Evolutionary conservation across 2,329 filamentous ascomycete species (phyloP).

Genomic region (Neobulgaria alba): DNA sequence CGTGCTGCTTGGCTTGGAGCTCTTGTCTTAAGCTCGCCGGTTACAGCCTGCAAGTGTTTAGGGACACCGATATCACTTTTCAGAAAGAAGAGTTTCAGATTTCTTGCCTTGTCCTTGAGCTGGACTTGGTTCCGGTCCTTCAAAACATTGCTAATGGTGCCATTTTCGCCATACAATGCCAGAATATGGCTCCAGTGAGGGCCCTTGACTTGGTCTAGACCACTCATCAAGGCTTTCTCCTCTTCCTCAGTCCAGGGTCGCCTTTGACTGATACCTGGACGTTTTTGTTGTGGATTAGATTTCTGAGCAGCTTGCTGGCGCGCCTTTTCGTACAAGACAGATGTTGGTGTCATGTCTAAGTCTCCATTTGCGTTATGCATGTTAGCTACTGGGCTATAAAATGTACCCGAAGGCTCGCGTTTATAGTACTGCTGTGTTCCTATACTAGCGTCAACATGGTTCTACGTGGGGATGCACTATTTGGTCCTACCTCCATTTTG

Average conservation of each 20-base stretch:
- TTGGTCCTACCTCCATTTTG: conserved; percentile 14
- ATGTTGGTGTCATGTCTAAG: conserved; percentile 37
- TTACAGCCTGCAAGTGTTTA: conserved; percentile 78
- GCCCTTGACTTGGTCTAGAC: conserved; percentile 79
- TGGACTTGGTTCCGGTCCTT: conserved; percentile 88
- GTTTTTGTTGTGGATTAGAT: conserved; percentile 42
- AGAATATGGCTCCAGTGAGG: conserved; percentile 93
- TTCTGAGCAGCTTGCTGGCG: conserved; percentile 46
- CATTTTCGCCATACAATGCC: conserved; percentile 70
- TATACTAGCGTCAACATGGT: background rate
- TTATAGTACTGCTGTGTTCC: conserved; percentile 4
- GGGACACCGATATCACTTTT: conserved; percentile 90
- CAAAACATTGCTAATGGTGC: conserved; percentile 71
- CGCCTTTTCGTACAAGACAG: conserved; percentile 48
- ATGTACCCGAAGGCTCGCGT: conserved; percentile 1
- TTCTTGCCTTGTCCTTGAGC: conserved; percentile 84
- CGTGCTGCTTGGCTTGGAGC: conserved; percentile 66
- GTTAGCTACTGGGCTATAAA: conserved; percentile 15
- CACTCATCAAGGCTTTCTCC: conserved; percentile 82
- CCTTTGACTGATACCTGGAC: conserved; percentile 46
- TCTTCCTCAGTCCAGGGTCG: conserved; percentile 84
- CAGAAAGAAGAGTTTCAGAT: conserved; percentile 83
- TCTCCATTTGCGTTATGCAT: conserved; percentile 14
- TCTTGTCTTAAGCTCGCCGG: conserved; percentile 79
- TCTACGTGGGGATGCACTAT: background rate